Base-by-base conservation (phyloP, 805 yeast genomes). In the Wickerhamomyces alni region DNA sequence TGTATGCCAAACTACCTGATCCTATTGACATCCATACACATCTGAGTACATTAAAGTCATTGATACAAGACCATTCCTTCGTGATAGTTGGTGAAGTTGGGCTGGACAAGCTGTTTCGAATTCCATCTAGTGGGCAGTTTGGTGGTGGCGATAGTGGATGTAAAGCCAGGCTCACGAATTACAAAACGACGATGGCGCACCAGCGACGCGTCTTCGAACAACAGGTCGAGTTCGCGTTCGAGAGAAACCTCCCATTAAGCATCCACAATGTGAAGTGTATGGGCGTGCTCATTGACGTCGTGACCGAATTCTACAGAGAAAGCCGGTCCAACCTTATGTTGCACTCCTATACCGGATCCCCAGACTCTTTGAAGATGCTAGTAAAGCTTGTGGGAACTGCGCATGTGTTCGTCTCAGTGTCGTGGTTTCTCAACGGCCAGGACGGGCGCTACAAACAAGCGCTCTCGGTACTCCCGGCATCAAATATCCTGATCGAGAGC, bases 61-160 rank as follows among this genome's bases (percentile, higher is more conserved):
- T 52, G 19, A 41, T 49, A n/a, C 29, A 36, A 16, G 15, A 38
- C 13, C 31, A 28, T 28, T 26, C 21, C 22, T 32, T 36, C 5
- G 54, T 51, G 17, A 72, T 85, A 11, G 67, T 91, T 9, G 99
- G 99, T 1, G 99, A 91, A 51, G 72, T 87, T n/a, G 99, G 99
- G 0, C 62, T 93, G 2, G 99, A 91, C 58, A 84, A 81, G 57
- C 54, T 76, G 24, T 85, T 86, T 53, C 60, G 85, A 28, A 58
- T 89, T 4, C 95, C 94, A 2, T 50, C 58, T 40, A 63, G 62
- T 41, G 87, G 88, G 2, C 77, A 58, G 52, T 65, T 63, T 41
- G 80, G 80, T 13, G 36, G 25, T 2, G 36, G 45, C 17, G 40
- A 41, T 41, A 80, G 80, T 13, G 36, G 25, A 2, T 35, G 45